These are phyloP conservation scores for Claviceps paspali DNA, from an alignment of 2,329 filamentous ascomycete genomes.

Conservation along the genomic window DNA sequence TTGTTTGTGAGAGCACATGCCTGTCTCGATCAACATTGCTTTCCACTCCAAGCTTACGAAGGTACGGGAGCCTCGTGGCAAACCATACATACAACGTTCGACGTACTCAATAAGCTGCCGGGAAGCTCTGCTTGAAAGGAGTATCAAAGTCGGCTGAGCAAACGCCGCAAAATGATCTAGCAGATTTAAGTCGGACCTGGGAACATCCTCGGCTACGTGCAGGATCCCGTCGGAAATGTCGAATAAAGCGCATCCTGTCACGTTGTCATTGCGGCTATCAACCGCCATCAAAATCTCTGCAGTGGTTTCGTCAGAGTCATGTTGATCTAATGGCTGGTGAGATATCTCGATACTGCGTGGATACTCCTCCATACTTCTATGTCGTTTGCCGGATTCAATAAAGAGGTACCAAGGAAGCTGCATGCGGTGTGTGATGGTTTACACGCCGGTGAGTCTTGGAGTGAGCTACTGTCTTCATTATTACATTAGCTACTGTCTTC, in stretches of 20 bases:
- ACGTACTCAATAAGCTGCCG: constrained; percentile 18
- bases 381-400: no score
- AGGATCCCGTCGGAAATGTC: constrained; percentile 53
- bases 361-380: neutral
- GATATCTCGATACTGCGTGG: neutral
- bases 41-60: constrained; percentile 10
- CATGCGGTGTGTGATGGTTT: no score
- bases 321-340: neutral
- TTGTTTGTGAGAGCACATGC: neutral
- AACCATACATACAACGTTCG: constrained; percentile 3
- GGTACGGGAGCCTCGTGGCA: neutral
- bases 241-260: constrained; percentile 76
- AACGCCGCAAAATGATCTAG: constrained; percentile 46
- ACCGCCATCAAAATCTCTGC: constrained; percentile 65
- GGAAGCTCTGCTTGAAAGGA: constrained; percentile 34
- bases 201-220: constrained; percentile 63
- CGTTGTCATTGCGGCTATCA: constrained; percentile 53
- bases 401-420: no score
- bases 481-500: no score
- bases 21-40: constrained; percentile 3
- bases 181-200: constrained; percentile 50
- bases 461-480: no score
- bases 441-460: no score
- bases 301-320: neutral
- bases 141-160: constrained; percentile 37